Percentiles rank a stretch among this genome's conserved stretches.
Conservation (phyloP, 129 eudicot species). For the Helianthus tuberosus region DNA sequence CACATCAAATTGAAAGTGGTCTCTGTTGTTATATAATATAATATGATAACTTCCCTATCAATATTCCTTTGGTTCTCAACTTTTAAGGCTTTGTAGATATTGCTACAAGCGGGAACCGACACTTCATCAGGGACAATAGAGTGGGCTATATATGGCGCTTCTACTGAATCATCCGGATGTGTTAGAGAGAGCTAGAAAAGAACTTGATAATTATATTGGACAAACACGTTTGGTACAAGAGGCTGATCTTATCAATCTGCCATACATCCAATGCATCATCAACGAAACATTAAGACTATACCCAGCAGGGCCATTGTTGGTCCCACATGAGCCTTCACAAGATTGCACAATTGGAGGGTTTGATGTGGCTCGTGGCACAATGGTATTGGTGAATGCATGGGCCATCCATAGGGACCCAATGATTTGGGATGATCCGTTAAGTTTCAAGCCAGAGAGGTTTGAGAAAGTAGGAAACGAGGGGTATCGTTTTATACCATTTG, state of each 20-base stretch:
- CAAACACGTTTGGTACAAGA: constrained; percentile 27
- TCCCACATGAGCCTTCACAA: constrained; percentile 39
- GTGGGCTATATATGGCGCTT: constrained; percentile 37
- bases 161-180: constrained; percentile 30
- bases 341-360: constrained; percentile 43
- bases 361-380: constrained; percentile 38
- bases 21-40: too few species aligned
- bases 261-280: constrained; percentile 31
- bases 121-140: constrained; percentile 26
- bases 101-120: constrained; percentile 28
- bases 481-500: constrained; percentile 34
- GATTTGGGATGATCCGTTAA: constrained; percentile 2
- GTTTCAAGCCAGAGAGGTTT: constrained; percentile 32
- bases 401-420: constrained; percentile 16
- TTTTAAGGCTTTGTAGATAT: neutral
- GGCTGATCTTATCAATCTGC: constrained; percentile 30
- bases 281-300: constrained; percentile 31
- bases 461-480: constrained; percentile 17
- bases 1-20: neutral
- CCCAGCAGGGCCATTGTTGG: constrained; percentile 35
- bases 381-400: constrained; percentile 34
- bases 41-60: neutral
- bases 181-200: constrained; percentile 16
- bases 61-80: neutral
- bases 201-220: constrained; percentile 14